These are phyloP conservation scores for Tricholoma saponaceum DNA, from an alignment of 768 basidiomycete genomes.

Conservation along the genomic window DNA sequence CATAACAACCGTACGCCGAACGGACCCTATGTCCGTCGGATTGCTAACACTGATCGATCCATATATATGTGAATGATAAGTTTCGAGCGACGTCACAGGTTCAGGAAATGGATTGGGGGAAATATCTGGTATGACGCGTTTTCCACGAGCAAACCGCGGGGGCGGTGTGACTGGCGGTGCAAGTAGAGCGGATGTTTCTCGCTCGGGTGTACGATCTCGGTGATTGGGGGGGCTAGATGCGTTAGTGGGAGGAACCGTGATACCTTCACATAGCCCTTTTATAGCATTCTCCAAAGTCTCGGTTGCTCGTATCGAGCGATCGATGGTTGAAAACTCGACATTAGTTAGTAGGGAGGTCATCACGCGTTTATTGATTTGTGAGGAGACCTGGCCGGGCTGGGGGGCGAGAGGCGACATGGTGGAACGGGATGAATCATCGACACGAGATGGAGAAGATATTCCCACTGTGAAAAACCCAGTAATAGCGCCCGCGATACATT, in stretches of 20 bases:
- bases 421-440: slow-evolving; percentile 12
- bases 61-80: slow-evolving; percentile 57
- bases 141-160: slow-evolving; percentile 28
- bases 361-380: slow-evolving; percentile 67
- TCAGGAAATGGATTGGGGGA: slow-evolving; percentile 70
- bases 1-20: background rate
- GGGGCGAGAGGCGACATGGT: slow-evolving; percentile 43
- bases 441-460: slow-evolving; percentile 28
- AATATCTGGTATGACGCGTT: slow-evolving; percentile 34
- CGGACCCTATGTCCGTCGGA: slow-evolving; percentile 20
- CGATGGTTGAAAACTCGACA: slow-evolving; percentile 71
- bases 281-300: slow-evolving; percentile 67
- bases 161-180: slow-evolving; percentile 53
- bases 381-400: slow-evolving; percentile 58
- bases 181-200: slow-evolving; percentile 23
- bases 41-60: slow-evolving; percentile 55
- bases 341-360: slow-evolving; percentile 64
- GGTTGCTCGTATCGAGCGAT: slow-evolving; percentile 64
- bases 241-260: slow-evolving; percentile 28
- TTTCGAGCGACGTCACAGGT: slow-evolving; percentile 56
- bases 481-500: slow-evolving; percentile 85
- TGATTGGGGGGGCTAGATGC: slow-evolving; percentile 8
- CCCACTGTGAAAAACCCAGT: slow-evolving; percentile 90
- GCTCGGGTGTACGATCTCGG: slow-evolving; percentile 38
- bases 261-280: slow-evolving; percentile 67